phyloP scores from a whole-genome alignment of 768 basidiomycete genomes.

The Cystobasidium ongulense region DNA sequence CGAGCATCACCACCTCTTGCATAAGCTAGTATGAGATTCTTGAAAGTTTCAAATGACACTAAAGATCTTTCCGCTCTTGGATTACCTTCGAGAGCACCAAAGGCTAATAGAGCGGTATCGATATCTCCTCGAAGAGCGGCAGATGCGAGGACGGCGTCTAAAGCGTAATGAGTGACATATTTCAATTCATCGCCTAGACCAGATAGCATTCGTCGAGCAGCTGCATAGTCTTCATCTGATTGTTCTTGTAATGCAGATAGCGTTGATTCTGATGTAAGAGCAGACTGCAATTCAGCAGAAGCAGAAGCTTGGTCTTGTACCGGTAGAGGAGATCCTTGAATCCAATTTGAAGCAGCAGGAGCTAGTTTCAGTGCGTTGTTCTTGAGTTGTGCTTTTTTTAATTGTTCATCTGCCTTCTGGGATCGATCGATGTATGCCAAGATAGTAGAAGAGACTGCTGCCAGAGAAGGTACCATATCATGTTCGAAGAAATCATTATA shows the following conservation, averaged over 20 bases:
- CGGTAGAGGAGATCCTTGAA: background rate
- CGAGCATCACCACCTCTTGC: background rate
- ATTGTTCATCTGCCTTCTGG: background rate
- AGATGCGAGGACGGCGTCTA: background rate
- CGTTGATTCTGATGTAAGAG: background rate
- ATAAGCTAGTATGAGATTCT: slow-evolving; percentile 6
- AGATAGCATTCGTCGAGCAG: background rate
- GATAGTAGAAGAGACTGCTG: too few relatives aligned
- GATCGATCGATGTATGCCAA: background rate
- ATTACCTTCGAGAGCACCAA: slow-evolving; percentile 20
- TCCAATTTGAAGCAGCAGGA: background rate
- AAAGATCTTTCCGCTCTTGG: background rate
- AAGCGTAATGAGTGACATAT: background rate
- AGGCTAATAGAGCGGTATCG: slow-evolving; percentile 17
- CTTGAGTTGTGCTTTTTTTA: background rate
- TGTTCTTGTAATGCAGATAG: slow-evolving; percentile 20
- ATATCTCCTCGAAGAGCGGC: slow-evolving; percentile 19
- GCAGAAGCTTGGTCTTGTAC: background rate
- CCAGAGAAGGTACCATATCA: slow-evolving; percentile 5
- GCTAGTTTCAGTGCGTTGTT: background rate
- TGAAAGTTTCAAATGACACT: background rate
- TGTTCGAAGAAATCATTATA: slow-evolving; percentile 12
- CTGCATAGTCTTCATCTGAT: slow-evolving; percentile 17
- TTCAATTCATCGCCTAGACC: background rate
- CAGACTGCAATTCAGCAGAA: background rate